Percentiles rank a stretch among this genome's conserved stretches.
Evolutionary conservation across 2,329 filamentous ascomycete species (phyloP).

Genomic region (Calycina marina): DNA sequence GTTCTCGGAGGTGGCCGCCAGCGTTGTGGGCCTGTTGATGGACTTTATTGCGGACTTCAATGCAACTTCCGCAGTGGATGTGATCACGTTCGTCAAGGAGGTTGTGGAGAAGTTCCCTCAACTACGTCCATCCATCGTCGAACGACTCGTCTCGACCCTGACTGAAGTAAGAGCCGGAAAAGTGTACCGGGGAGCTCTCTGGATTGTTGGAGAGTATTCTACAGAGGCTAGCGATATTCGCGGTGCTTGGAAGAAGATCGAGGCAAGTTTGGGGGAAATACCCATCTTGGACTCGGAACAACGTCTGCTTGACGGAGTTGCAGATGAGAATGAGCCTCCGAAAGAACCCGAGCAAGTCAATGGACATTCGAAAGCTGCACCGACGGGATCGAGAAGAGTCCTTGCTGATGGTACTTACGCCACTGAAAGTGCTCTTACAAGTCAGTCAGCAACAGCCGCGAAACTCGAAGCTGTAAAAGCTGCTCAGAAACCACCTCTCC

Average conservation of each 20-base stretch:
- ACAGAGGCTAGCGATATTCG: conserved; percentile 86
- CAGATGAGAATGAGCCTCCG: conserved; percentile 50
- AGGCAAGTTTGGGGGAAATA: conserved; percentile 87
- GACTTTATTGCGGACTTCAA: conserved; percentile 98
- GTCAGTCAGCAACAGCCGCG: conserved; percentile 75
- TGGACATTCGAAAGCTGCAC: conserved; percentile 63
- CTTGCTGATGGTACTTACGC: conserved; percentile 95
- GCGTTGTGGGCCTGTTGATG: conserved; percentile 93
- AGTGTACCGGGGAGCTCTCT: conserved; percentile 90
- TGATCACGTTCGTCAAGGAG: conserved; percentile 97
- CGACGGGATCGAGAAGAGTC: conserved; percentile 78
- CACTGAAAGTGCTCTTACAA: conserved; percentile 90
- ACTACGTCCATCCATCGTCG: conserved; percentile 73
- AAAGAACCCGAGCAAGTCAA: conserved; percentile 55
- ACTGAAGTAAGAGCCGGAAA: conserved; percentile 92
- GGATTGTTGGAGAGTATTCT: conserved; percentile 97
- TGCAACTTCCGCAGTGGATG: conserved; percentile 89
- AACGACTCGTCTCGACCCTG: conserved; percentile 76
- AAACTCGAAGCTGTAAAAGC: conserved; percentile 94
- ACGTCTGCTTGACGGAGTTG: conserved; percentile 70
- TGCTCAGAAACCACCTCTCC: conserved; percentile 86
- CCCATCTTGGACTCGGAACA: conserved; percentile 94
- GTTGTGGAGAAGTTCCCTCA: conserved; percentile 96
- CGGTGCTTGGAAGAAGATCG: conserved; percentile 92
- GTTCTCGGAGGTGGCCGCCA: conserved; percentile 94